These are phyloP conservation scores for Naumovozyma baii DNA, from an alignment of 805 yeast genomes.

Conservation along the genomic window DNA sequence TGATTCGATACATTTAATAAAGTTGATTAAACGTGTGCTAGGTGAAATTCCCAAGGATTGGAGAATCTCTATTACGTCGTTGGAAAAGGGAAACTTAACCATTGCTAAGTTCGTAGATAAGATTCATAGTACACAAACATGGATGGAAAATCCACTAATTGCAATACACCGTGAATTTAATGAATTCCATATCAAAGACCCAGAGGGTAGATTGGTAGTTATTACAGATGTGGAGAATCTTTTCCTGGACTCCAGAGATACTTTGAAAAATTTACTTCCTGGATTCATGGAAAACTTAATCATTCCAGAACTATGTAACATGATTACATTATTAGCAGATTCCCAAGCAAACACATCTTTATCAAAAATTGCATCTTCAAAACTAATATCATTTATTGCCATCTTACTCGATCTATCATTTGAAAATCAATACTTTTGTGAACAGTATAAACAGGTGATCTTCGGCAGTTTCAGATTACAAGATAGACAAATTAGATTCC, in stretches of 20 bases:
- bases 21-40: conserved; percentile 2
- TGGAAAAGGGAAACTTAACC: conserved; percentile 16
- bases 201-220: conserved; percentile 41
- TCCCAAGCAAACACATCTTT: conserved; percentile 10
- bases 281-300: conserved; percentile 50
- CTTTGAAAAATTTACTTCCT: conserved; percentile 33
- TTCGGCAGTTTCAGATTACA: conserved; percentile 51
- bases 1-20: conserved; percentile 15
- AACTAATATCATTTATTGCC: conserved; percentile 22
- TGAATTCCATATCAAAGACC: conserved; percentile 44
- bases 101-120: conserved; percentile 29
- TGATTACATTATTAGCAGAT: conserved; percentile 11
- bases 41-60: conserved; percentile 29
- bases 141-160: conserved; percentile 39
- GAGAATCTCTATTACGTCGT: conserved; percentile 17
- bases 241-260: conserved; percentile 33
- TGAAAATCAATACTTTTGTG: conserved; percentile 33
- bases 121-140: conserved; percentile 28
- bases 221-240: conserved; percentile 20
- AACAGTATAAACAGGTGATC: conserved; percentile 45
- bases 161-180: conserved; percentile 43
- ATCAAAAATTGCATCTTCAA: conserved; percentile 17
- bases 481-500: conserved; percentile 70
- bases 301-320: conserved; percentile 52
- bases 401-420: conserved; percentile 25